phyloP scores from a whole-genome alignment of 805 yeast genomes.

The Candida verbasci region DNA sequence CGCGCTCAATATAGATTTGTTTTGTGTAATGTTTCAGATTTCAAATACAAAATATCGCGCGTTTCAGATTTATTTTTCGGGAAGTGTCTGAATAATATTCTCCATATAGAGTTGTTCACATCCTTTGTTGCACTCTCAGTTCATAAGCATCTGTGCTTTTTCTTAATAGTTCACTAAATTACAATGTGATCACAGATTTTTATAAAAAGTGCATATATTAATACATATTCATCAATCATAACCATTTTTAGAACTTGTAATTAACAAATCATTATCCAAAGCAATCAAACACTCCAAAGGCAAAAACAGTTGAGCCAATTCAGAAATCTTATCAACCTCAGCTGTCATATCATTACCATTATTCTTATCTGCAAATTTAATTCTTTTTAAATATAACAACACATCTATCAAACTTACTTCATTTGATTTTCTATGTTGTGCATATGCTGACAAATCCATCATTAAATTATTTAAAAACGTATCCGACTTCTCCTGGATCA shows the following conservation, averaged over 20 bases:
- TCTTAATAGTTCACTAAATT: too few relatives aligned
- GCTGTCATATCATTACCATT: background rate
- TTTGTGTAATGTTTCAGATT: too few relatives aligned
- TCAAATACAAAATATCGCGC: too few relatives aligned
- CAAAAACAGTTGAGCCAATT: constrained; percentile 29
- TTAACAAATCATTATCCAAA: constrained; percentile 13
- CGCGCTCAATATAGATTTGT: too few relatives aligned
- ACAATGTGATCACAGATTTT: too few relatives aligned
- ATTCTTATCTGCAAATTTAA: constrained; percentile 16
- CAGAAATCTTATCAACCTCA: constrained; percentile 17
- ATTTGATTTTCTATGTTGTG: constrained; percentile 24
- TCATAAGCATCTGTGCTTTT: too few relatives aligned
- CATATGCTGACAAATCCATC: constrained; percentile 32
- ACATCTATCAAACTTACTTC: constrained; percentile 31
- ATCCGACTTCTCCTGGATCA: constrained; percentile 26
- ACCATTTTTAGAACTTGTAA: background rate
- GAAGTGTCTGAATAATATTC: too few relatives aligned
- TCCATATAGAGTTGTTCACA: too few relatives aligned
- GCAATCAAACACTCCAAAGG: constrained; percentile 34
- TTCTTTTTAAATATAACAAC: constrained; percentile 28
- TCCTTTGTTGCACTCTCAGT: too few relatives aligned
- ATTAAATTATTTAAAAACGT: constrained; percentile 26
- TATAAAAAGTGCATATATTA: constrained; percentile 10
- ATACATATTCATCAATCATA: too few relatives aligned
- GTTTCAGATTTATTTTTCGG: too few relatives aligned